Conservation (phyloP, 2,329 filamentous ascomycete species). For the Aspergillus sp. region DNA sequence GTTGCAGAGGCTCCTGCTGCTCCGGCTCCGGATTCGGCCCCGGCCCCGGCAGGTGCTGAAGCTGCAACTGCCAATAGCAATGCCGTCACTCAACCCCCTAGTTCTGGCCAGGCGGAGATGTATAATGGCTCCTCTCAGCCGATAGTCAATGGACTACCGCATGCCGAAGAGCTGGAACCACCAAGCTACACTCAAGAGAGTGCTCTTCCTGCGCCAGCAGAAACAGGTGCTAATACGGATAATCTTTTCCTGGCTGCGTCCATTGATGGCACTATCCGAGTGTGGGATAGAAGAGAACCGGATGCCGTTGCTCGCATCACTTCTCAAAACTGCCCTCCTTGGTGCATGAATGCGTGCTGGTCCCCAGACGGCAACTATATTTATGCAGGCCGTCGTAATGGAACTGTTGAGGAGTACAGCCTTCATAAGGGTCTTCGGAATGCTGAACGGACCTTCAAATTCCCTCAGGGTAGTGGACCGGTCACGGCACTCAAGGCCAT, state of each 20-base stretch:
- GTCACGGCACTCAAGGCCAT: conserved; percentile 87
- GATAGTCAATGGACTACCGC: conserved; percentile 44
- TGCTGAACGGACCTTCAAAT: conserved; percentile 78
- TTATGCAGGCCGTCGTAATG: conserved; percentile 86
- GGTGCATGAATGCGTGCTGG: conserved; percentile 98
- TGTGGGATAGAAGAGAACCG: conserved; percentile 63
- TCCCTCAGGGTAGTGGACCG: conserved; percentile 83
- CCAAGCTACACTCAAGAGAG: conserved; percentile 26
- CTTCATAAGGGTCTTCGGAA: conserved; percentile 76
- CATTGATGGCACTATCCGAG: conserved; percentile 50
- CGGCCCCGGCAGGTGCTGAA: conserved; percentile 5
- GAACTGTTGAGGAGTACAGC: conserved; percentile 91
- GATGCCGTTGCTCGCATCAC: conserved; percentile 77
- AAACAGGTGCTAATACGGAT: conserved; percentile 58
- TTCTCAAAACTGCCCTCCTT: conserved; percentile 78
- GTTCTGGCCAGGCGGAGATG: conserved; percentile 22
- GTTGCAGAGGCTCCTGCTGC: conserved; percentile 12
- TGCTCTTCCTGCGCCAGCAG: conserved; percentile 30
- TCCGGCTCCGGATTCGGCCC: conserved; percentile 1
- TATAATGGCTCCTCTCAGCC: conserved; percentile 31
- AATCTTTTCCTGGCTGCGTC: conserved; percentile 81
- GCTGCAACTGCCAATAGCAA: conserved; percentile 14
- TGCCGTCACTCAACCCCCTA: conserved; percentile 17
- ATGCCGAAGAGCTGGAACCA: conserved; percentile 44
- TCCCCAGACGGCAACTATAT: conserved; percentile 93